phyloP scores from a whole-genome alignment of 108 stramenopile genomes.

The Chaetoceros muelleri region DNA sequence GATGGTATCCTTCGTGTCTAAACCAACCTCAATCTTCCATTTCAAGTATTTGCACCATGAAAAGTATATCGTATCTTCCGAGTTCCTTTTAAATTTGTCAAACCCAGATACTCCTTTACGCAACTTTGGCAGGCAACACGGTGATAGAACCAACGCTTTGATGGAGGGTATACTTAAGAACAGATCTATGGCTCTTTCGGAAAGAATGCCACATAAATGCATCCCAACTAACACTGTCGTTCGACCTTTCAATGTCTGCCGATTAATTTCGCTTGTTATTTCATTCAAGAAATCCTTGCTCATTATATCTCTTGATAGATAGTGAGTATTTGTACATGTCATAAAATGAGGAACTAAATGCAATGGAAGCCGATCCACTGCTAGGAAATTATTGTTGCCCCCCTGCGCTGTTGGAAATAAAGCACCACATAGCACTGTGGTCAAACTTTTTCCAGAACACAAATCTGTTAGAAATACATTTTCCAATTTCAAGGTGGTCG shows the following conservation, averaged over 20 bases:
- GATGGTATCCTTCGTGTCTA: neutral
- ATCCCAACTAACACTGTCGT: conserved; percentile 15
- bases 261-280: conserved; percentile 6
- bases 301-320: conserved; percentile 18
- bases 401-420: conserved; percentile 5
- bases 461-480: conserved; percentile 20
- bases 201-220: conserved; percentile 19
- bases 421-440: conserved; percentile 17
- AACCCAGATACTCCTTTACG: conserved; percentile 4
- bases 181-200: conserved; percentile 15
- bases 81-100: neutral
- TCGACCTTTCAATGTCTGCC: conserved; percentile 9
- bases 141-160: conserved; percentile 16
- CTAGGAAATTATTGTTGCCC: conserved; percentile 13
- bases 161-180: conserved; percentile 16
- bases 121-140: conserved; percentile 22
- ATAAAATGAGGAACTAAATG: conserved; percentile 18
- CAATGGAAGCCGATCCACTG: conserved; percentile 12
- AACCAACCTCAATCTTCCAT: conserved; percentile 4
- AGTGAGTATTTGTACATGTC: conserved; percentile 3
- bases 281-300: conserved; percentile 8
- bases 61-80: conserved; percentile 8
- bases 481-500: conserved; percentile 2
- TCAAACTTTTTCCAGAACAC: conserved; percentile 18
- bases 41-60: conserved; percentile 15